phyloP scores from a whole-genome alignment of 2,329 filamentous ascomycete species.

The Tympanopsis confertula region DNA sequence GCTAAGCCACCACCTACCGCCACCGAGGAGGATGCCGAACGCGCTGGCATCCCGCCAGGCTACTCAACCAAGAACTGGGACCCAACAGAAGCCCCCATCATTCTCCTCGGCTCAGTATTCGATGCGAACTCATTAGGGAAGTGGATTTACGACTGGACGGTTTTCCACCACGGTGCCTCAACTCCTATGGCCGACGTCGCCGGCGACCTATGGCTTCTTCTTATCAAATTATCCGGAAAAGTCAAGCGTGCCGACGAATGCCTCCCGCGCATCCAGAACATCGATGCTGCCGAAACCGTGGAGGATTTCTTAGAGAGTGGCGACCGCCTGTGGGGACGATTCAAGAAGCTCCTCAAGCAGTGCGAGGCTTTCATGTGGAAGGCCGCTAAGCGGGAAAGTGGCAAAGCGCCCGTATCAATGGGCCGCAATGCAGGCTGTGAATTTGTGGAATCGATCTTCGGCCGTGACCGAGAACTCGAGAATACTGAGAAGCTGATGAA shows the following conservation, averaged over 20 bases:
- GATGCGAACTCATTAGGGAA: slow-evolving; percentile 95
- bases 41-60: slow-evolving; percentile 69
- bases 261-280: slow-evolving; percentile 57
- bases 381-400: slow-evolving; percentile 57
- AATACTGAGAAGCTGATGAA: slow-evolving; percentile 90
- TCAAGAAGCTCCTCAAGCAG: slow-evolving; percentile 75
- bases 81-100: slow-evolving; percentile 82
- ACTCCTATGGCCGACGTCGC: slow-evolving; percentile 83
- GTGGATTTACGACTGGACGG: slow-evolving; percentile 99
- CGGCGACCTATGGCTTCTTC: slow-evolving; percentile 85
- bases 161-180: slow-evolving; percentile 72
- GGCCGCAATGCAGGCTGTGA: slow-evolving; percentile 87
- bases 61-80: slow-evolving; percentile 99
- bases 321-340: slow-evolving; percentile 73
- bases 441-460: slow-evolving; percentile 93
- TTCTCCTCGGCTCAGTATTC: slow-evolving; percentile 88
- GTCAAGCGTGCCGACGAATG: slow-evolving; percentile 80
- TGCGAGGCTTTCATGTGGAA: slow-evolving; percentile 95
- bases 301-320: slow-evolving; percentile 85
- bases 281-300: slow-evolving; percentile 68
- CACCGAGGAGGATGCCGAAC: slow-evolving; percentile 46
- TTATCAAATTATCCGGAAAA: slow-evolving; percentile 89
- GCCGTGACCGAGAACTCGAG: slow-evolving; percentile 77
- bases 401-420: slow-evolving; percentile 41
- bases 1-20: slow-evolving; percentile 30